These are phyloP conservation scores for Cladosporium sp. DNA, from an alignment of 2,329 filamentous ascomycete genomes.

Conservation along the genomic window DNA sequence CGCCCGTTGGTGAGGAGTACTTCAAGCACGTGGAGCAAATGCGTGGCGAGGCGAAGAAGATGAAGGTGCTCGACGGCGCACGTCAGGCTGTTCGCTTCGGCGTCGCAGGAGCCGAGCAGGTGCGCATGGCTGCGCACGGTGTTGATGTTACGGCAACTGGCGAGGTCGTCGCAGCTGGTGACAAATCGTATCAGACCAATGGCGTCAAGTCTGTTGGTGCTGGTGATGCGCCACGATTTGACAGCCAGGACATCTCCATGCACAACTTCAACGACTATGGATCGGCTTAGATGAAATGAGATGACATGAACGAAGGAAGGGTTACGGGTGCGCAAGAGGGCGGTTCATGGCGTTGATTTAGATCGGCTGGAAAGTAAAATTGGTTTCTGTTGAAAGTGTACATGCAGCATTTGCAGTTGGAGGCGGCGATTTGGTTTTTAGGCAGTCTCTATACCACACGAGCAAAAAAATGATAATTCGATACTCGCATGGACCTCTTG, in stretches of 20 bases:
- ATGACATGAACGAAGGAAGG: neutral
- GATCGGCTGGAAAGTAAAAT: neutral
- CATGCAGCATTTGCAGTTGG: neutral
- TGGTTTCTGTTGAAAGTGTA: neutral
- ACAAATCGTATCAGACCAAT: conserved; percentile 16
- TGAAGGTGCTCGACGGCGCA: conserved; percentile 62
- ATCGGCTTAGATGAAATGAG: conserved; percentile 1
- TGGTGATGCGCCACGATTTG: conserved; percentile 17
- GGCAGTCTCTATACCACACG: neutral
- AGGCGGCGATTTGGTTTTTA: neutral
- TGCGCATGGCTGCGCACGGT: conserved; percentile 60
- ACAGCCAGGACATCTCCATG: conserved; percentile 51
- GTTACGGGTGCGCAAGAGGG: neutral
- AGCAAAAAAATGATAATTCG: neutral
- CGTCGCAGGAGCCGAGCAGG: conserved; percentile 55
- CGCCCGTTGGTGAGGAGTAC: conserved; percentile 72
- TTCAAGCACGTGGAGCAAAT: conserved; percentile 74
- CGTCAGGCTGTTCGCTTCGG: conserved; percentile 62
- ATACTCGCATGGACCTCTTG: no score
- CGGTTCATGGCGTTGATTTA: neutral
- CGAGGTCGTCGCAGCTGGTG: conserved; percentile 48
- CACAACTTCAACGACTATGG: conserved; percentile 50
- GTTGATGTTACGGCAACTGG: conserved; percentile 54
- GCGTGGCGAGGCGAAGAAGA: conserved; percentile 65
- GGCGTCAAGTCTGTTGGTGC: conserved; percentile 5